These are phyloP conservation scores for Pseudognaphalium luteoalbum DNA, from an alignment of 129 eudicot species.

Conservation along the genomic window DNA sequence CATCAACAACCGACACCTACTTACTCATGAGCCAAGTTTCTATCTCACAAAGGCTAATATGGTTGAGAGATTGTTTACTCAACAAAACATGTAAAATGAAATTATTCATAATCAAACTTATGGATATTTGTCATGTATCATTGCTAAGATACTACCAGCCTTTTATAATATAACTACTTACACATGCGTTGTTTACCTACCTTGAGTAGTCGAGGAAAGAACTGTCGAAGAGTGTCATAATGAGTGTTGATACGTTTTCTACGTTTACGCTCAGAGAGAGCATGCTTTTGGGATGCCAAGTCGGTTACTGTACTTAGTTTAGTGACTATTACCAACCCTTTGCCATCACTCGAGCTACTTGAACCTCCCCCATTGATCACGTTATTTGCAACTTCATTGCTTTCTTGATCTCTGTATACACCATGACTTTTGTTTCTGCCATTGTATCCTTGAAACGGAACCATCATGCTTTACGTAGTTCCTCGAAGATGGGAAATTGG, in stretches of 20 bases:
- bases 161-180: background rate
- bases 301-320: constrained; percentile 11
- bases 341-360: background rate
- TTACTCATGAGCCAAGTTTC: background rate
- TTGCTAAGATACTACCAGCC: too few relatives aligned
- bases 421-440: background rate
- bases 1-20: background rate
- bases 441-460: background rate
- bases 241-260: constrained; percentile 53
- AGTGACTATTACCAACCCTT: background rate
- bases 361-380: constrained; percentile 15
- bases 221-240: constrained; percentile 48
- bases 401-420: constrained; percentile 9
- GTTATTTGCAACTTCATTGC: constrained; percentile 1
- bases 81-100: too few relatives aligned
- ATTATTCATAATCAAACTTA: too few relatives aligned
- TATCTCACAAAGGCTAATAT: too few relatives aligned
- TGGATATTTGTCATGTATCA: too few relatives aligned
- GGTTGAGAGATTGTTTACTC: too few relatives aligned
- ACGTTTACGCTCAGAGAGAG: constrained; percentile 51
- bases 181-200: constrained; percentile 20
- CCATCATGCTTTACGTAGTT: constrained; percentile 3
- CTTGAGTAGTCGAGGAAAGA: constrained; percentile 51
- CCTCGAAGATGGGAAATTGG: background rate
- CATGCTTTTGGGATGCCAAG: constrained; percentile 39